A percentile compares a stretch with the other conserved stretches of the same genome.
phyloP scores from a whole-genome alignment of 164 flowering plant species.

The Magnolia sinica region DNA sequence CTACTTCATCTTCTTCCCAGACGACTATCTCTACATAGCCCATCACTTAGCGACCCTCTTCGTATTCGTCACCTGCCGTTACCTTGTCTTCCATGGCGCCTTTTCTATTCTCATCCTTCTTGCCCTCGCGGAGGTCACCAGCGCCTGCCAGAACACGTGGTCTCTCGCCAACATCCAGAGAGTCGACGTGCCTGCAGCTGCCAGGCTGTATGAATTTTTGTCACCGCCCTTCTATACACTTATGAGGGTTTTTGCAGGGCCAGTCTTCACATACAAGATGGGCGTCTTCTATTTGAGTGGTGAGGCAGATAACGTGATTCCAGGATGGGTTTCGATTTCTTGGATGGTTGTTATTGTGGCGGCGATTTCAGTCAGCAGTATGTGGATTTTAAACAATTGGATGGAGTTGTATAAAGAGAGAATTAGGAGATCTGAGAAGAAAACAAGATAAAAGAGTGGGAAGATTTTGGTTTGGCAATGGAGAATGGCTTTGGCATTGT shows the following conservation, averaged over 20 bases:
- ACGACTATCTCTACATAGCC: constrained; percentile 72
- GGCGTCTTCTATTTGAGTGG: constrained; percentile 55
- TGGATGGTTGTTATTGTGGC: constrained; percentile 64
- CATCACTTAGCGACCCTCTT: constrained; percentile 87
- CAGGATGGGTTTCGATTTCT: constrained; percentile 67
- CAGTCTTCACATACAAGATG: constrained; percentile 62
- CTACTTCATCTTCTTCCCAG: constrained; percentile 51
- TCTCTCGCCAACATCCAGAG: constrained; percentile 58
- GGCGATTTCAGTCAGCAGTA: constrained; percentile 60
- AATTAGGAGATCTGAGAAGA: constrained; percentile 24
- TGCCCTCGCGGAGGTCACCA: constrained; percentile 75
- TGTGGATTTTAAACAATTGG: constrained; percentile 86
- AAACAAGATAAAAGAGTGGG: constrained; percentile 20
- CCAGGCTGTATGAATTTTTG: constrained; percentile 35
- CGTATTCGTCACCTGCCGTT: constrained; percentile 77
- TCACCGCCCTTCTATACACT: constrained; percentile 68
- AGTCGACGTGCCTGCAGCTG: constrained; percentile 40
- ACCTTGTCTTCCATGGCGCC: constrained; percentile 63
- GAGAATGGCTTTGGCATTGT: neutral
- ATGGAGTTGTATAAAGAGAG: constrained; percentile 54
- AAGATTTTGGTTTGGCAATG: neutral
- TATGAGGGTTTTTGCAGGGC: constrained; percentile 66
- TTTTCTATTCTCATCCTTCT: constrained; percentile 55
- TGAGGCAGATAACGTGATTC: constrained; percentile 47
- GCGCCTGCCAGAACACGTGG: constrained; percentile 83